phyloP scores from a whole-genome alignment of 2,329 filamentous ascomycete genomes.

The Beauveria scarabaeidicola region DNA sequence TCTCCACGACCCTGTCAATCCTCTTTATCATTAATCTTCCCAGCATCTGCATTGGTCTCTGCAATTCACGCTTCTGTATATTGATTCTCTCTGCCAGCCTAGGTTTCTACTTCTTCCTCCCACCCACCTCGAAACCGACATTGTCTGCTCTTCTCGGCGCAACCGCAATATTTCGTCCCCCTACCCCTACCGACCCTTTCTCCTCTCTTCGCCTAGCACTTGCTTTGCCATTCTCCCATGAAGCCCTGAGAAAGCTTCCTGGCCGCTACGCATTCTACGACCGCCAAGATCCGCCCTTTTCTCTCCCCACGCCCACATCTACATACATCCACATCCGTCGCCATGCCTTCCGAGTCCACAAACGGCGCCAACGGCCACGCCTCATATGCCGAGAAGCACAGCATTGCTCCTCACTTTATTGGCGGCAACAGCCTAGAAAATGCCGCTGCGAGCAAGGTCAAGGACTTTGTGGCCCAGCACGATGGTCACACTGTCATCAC shows the following conservation, averaged over 20 bases:
- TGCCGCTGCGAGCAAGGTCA: constrained; percentile 77
- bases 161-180: background rate
- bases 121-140: background rate
- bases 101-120: background rate
- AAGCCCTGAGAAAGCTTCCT: constrained; percentile 7
- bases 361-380: constrained; percentile 47
- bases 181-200: constrained; percentile 15
- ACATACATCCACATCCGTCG: constrained; percentile 21
- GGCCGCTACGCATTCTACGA: constrained; percentile 3
- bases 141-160: background rate
- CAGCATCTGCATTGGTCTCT: background rate
- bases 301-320: constrained; percentile 11
- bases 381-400: constrained; percentile 72
- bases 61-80: background rate
- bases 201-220: constrained; percentile 11
- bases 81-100: constrained; percentile 6
- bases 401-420: constrained; percentile 88
- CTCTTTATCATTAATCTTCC: constrained; percentile 1
- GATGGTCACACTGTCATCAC: constrained; percentile 97
- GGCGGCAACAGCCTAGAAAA: constrained; percentile 82
- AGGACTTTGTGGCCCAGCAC: constrained; percentile 86
- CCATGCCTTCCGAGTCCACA: constrained; percentile 40
- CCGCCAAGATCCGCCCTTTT: background rate
- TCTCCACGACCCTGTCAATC: background rate
- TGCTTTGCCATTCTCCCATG: background rate